Conservation (phyloP, 306 rosid species). For the Albizia julibrissin region DNA sequence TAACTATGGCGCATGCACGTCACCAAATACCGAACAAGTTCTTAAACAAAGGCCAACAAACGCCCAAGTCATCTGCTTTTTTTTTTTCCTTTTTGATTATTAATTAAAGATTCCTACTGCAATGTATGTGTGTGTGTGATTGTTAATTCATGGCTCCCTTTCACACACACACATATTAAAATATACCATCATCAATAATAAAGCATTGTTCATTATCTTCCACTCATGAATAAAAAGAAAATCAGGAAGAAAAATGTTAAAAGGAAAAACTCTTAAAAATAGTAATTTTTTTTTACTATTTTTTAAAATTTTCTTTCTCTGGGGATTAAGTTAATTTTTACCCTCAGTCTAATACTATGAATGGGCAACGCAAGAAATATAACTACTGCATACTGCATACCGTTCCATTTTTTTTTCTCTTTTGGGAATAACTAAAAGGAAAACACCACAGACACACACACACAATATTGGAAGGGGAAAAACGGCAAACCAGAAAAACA, state of each 20-base stretch:
- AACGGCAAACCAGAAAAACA: neutral
- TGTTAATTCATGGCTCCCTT: slow-evolving; percentile 31
- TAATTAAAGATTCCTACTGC: slow-evolving; percentile 2
- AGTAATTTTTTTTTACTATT: no score
- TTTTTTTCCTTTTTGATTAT: slow-evolving; percentile 2
- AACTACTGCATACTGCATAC: no score
- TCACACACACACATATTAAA: neutral
- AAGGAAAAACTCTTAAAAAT: no score
- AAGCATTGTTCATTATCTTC: slow-evolving; percentile 8
- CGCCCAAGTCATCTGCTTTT: slow-evolving; percentile 39
- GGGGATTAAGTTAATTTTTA: neutral
- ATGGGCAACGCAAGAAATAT: no score
- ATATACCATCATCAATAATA: neutral
- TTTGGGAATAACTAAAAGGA: no score
- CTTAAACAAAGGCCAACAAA: slow-evolving; percentile 31
- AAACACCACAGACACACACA: no score
- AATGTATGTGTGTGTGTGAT: neutral
- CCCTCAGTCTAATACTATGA: no score
- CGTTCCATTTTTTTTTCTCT: no score
- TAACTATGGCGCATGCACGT: slow-evolving; percentile 23
- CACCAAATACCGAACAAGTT: slow-evolving; percentile 29
- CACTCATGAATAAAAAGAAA: slow-evolving; percentile 22
- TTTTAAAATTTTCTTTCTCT: slow-evolving; percentile 1
- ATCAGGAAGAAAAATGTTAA: no score
- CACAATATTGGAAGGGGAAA: no score